These are phyloP conservation scores for Carex scoparia DNA, from an alignment of 176 grass and related monocot species.

Conservation along the genomic window DNA sequence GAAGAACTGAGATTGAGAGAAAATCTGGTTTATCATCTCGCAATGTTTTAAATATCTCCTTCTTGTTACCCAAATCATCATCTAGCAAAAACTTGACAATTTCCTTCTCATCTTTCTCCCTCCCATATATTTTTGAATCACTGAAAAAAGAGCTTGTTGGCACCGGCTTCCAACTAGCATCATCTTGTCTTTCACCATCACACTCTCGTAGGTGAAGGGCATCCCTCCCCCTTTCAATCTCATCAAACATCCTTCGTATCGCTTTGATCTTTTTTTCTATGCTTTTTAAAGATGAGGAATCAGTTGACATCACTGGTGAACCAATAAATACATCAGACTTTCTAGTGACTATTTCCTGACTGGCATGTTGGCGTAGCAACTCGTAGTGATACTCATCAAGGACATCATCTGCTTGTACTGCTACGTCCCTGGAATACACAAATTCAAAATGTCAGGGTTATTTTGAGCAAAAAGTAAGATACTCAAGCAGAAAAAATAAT, in stretches of 20 bases:
- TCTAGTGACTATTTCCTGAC: background rate
- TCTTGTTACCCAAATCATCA: background rate
- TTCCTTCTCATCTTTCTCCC: background rate
- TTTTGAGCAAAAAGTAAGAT: background rate
- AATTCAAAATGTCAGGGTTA: background rate
- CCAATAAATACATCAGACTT: background rate
- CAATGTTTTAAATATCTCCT: background rate
- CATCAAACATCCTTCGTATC: background rate
- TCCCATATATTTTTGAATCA: background rate
- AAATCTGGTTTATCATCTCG: background rate
- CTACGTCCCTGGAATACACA: background rate
- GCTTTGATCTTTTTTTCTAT: background rate
- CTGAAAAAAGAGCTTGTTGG: conserved; percentile 10
- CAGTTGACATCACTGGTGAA: background rate
- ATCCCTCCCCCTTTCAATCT: conserved; percentile 11
- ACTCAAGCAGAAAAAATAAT: background rate
- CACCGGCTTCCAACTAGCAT: conserved; percentile 10
- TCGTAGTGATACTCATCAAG: conserved; percentile 17
- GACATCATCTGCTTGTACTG: conserved; percentile 3
- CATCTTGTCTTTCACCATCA: background rate
- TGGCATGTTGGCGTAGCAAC: background rate
- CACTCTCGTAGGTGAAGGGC: background rate
- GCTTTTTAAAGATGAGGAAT: background rate
- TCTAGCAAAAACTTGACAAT: conserved; percentile 14
- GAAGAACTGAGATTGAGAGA: conserved; percentile 2